These are phyloP conservation scores for Paraglomus occultum DNA, from an alignment of 192 early-diverging fungal species.

Conservation along the genomic window DNA sequence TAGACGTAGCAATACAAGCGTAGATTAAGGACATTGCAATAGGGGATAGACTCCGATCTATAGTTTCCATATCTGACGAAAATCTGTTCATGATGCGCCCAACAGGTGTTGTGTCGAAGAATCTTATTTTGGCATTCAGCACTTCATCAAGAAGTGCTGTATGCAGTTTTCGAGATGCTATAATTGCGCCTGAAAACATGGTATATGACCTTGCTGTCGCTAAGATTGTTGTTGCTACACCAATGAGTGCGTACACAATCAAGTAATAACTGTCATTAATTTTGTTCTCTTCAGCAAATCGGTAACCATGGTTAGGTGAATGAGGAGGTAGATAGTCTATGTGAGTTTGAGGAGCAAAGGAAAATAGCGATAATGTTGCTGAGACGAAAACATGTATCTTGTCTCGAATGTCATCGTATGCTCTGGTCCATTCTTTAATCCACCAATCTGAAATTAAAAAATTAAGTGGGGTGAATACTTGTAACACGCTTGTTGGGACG, in stretches of 20 bases:
- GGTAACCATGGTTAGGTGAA: slow-evolving; percentile 30
- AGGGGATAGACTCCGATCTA: slow-evolving; percentile 66
- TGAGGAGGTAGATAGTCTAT: slow-evolving; percentile 4
- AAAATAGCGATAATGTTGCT: neutral
- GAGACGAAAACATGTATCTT: neutral
- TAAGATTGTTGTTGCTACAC: slow-evolving; percentile 43
- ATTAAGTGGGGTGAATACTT: neutral
- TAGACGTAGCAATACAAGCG: slow-evolving; percentile 50
- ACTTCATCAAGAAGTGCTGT: slow-evolving; percentile 52
- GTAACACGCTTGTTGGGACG: too few relatives aligned
- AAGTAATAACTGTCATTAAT: slow-evolving; percentile 63
- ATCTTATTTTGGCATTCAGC: slow-evolving; percentile 70
- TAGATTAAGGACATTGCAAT: slow-evolving; percentile 49
- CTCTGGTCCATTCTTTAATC: slow-evolving; percentile 26
- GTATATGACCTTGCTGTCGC: slow-evolving; percentile 41
- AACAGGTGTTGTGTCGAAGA: slow-evolving; percentile 90
- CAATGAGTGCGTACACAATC: slow-evolving; percentile 57
- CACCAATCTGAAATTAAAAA: slow-evolving; percentile 25
- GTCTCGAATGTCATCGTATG: neutral
- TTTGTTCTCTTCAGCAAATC: slow-evolving; percentile 32
- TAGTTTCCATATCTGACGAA: slow-evolving; percentile 79
- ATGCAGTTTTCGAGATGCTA: slow-evolving; percentile 62
- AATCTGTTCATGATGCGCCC: slow-evolving; percentile 76
- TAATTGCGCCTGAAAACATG: slow-evolving; percentile 47
- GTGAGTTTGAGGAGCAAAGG: neutral